phyloP scores from a whole-genome alignment of 1,284 basidiomycete species.

The Ustilago trichophora region DNA sequence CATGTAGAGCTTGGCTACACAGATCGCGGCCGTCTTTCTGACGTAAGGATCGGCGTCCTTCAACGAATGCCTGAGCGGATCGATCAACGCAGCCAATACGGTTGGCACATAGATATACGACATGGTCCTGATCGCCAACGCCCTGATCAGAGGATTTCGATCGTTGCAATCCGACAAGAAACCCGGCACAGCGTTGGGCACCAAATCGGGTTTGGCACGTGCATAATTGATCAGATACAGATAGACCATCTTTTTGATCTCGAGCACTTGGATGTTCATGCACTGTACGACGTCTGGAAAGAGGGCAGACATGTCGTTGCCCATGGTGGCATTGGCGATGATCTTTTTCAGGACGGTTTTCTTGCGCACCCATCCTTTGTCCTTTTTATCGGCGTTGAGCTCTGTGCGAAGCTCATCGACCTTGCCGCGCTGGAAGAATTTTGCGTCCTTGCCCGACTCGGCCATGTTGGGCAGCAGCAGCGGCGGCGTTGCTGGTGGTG shows the following conservation, averaged over 20 bases:
- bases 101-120: slow-evolving; percentile 79
- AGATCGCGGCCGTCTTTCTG: slow-evolving; percentile 94
- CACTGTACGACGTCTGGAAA: slow-evolving; percentile 86
- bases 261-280: slow-evolving; percentile 84
- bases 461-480: slow-evolving; percentile 36
- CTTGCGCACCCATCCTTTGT: slow-evolving; percentile 62
- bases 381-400: slow-evolving; percentile 64
- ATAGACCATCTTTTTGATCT: slow-evolving; percentile 91
- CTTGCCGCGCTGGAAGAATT: slow-evolving; percentile 64
- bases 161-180: slow-evolving; percentile 93
- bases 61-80: slow-evolving; percentile 84
- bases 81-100: slow-evolving; percentile 76
- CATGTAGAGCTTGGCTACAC: slow-evolving; percentile 86
- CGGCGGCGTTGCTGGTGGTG: too few relatives aligned
- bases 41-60: slow-evolving; percentile 92
- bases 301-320: slow-evolving; percentile 83
- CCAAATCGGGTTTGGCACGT: slow-evolving; percentile 84
- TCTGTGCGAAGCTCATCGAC: slow-evolving; percentile 64
- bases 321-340: slow-evolving; percentile 67
- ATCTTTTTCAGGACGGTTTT: slow-evolving; percentile 65
- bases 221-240: slow-evolving; percentile 88
- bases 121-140: slow-evolving; percentile 93
- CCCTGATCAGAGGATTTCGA: slow-evolving; percentile 88
- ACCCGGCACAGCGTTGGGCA: slow-evolving; percentile 84
- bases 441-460: slow-evolving; percentile 61